Base-by-base conservation (phyloP, 2,329 filamentous ascomycete species). In the Colletotrichum sojae region DNA sequence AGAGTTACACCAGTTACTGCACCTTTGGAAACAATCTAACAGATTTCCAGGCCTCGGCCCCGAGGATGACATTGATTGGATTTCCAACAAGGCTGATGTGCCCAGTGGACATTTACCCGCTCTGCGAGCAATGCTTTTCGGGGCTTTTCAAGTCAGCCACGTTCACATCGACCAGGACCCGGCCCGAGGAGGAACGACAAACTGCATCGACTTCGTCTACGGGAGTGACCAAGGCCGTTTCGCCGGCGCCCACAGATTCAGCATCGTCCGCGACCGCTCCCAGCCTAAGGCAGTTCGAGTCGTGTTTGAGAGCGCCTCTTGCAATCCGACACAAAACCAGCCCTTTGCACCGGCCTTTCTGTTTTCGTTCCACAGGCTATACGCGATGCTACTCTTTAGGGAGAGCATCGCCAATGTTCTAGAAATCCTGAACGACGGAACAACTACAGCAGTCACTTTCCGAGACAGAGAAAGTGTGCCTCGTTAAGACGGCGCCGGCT, bases 221-320 rank as follows among this genome's bases (percentile, higher is more conserved):
- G 77, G 78, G 1, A 75, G 71, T 15, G 73, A 77, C 20, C 46
- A 70, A 54, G 54, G 57, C 0, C 22, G 15, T 0, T 79, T 79
- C n/a, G 71, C 73, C 0, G 78, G 78, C 0, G 74, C 74, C 2
- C 78, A 79, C 55, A 72, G 76, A 2, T 76, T 79, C 25, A 73
- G 72, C 8, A 63, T 79, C 5, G 63, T 74, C 2, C 71, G 76
- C 6, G 49, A 64, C 3, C 20, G 13, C 3, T 36, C n/a, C 0
- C 16, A 43, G 18, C 27, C 53, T 13, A 12, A 15, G 8, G 20
- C 2, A 1, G 4, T 57, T 2, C 36, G 65, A 36, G 63, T 78
- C 13, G 70, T 73, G 16, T 72, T 48, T 13, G 73, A 76, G 43
- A 72, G 71, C 22, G 70, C 74, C 43, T 59, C 69, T 3, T 78